Conservation (phyloP, 306 rosid species). For the Pyrus bretschneideri region DNA sequence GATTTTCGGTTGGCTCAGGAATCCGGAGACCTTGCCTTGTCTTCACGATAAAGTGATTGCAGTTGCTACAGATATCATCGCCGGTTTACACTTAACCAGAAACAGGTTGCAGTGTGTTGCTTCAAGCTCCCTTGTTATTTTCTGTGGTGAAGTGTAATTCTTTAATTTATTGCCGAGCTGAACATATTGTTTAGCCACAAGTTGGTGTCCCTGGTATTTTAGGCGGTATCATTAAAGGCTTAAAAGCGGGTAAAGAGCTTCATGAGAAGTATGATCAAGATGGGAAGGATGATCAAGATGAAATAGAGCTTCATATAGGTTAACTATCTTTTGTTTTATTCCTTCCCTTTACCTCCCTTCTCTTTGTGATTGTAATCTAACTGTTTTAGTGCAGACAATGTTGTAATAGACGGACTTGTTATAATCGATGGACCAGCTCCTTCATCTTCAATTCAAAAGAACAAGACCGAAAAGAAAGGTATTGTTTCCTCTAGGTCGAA, state of each 20-base stretch:
- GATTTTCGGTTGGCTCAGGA: constrained; percentile 34
- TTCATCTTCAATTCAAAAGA: constrained; percentile 30
- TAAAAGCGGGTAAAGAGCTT: constrained; percentile 25
- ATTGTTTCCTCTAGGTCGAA: constrained; percentile 14
- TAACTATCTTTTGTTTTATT: constrained; percentile 11
- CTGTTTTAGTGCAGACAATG: constrained; percentile 53
- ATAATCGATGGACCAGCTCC: constrained; percentile 44
- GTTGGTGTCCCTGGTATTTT: constrained; percentile 33
- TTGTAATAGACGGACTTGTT: constrained; percentile 56
- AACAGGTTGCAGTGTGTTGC: constrained; percentile 40
- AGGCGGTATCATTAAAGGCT: constrained; percentile 35
- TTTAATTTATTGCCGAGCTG: constrained; percentile 1
- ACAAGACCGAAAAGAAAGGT: constrained; percentile 52
- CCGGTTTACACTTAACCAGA: constrained; percentile 34
- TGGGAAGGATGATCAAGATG: constrained; percentile 29
- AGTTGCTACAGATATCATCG: constrained; percentile 48
- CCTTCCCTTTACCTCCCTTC: constrained; percentile 3
- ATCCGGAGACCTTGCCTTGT: constrained; percentile 55
- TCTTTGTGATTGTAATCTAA: constrained; percentile 15
- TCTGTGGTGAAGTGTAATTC: background rate
- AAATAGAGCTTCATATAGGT: constrained; percentile 61
- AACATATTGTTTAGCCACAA: constrained; percentile 36
- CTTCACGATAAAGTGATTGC: constrained; percentile 74
- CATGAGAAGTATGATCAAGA: constrained; percentile 3
- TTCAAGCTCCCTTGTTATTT: constrained; percentile 24